Base-by-base conservation (phyloP, 225 moss, liverwort and hornwort genomes). In the Marchantia paleacea region DNA sequence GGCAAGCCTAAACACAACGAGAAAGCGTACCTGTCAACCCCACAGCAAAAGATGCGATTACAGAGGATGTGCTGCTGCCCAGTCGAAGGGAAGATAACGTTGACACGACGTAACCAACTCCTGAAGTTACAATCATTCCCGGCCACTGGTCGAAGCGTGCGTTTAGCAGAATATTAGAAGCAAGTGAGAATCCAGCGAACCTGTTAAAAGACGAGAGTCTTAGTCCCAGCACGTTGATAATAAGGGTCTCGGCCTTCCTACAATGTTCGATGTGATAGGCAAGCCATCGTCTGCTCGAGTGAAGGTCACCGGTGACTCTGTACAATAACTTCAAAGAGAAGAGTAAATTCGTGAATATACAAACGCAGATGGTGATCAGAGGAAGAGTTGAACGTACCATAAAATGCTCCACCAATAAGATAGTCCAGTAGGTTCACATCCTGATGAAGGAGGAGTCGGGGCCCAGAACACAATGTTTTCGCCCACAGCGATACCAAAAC, bases 131-230 rank as follows among this genome's bases (percentile, higher is more conserved):
- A 54, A 90, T 87, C 96, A 97, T 97, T 68, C 94, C 94, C 68
- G 89, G 90, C 96, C 96, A 97, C 74, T 97, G 96, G 72, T 97
- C 92, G 80, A 87, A 71, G 39, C 92, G 91, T 63, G 96, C 91
- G 81, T 89, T 89, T 79, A 97, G 77, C 65, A 97, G 89, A 64
- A 92, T 84, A 84, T 94, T 94, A 31, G 94, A 92, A 55, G 89
- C 86, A 57, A 81, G 50, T 18, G 85, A 85, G 75, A 86, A 97
- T 24, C 92, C 92, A 72, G 84, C 66, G 68, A 97, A 94, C 90
- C 91, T 91, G 91, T 87, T 16, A 47, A 66, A n/a, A 69, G 12
- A 51, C 50, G 68, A 68, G 14, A 29, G 51, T 61, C 22, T 22
- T 22, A 15, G 15, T 61, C 15, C 2, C 60, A 61, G 60, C 15